These are phyloP conservation scores for Lecanicillium sp. DNA, from an alignment of 2,329 filamentous ascomycete species.

Conservation along the genomic window DNA sequence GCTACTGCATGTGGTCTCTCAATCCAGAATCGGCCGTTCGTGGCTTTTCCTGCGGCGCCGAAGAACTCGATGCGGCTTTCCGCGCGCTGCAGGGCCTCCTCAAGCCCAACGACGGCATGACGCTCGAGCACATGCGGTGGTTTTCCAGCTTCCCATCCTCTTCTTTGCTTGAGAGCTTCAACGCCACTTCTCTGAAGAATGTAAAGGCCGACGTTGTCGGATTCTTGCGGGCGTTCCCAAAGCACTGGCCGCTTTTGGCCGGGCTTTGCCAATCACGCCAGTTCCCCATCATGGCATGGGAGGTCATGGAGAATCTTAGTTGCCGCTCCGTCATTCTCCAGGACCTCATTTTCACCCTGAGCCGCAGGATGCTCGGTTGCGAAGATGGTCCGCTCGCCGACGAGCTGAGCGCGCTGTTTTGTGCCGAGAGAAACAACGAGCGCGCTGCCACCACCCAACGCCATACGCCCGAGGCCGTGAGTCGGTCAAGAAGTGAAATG, in stretches of 20 bases:
- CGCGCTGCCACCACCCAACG: neutral
- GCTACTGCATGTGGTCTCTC: slow-evolving; percentile 51
- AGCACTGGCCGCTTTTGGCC: slow-evolving; percentile 15
- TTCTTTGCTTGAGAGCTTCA: slow-evolving; percentile 17
- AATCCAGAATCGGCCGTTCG: slow-evolving; percentile 25
- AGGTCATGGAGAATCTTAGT: slow-evolving; percentile 14
- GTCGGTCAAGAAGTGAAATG: neutral
- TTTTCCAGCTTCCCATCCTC: slow-evolving; percentile 28
- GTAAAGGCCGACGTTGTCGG: slow-evolving; percentile 8
- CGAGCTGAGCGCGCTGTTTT: slow-evolving; percentile 16
- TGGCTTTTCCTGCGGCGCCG: slow-evolving; percentile 5
- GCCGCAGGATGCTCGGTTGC: slow-evolving; percentile 18
- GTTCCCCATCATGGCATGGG: slow-evolving; percentile 20
- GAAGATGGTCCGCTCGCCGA: slow-evolving; percentile 11
- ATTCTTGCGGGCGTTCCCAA: slow-evolving; percentile 17
- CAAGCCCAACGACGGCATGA: slow-evolving; percentile 27
- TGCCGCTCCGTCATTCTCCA: slow-evolving; percentile 19
- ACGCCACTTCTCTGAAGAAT: neutral
- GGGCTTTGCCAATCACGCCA: slow-evolving; percentile 10
- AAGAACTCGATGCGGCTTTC: slow-evolving; percentile 25
- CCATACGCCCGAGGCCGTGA: neutral
- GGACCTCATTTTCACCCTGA: slow-evolving; percentile 21
- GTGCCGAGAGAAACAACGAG: slow-evolving; percentile 17
- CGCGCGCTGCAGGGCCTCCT: slow-evolving; percentile 26
- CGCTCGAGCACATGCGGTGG: slow-evolving; percentile 19